Base-by-base conservation (phyloP, 78 protist species). In the Pigoraptor vietnamica region DNA sequence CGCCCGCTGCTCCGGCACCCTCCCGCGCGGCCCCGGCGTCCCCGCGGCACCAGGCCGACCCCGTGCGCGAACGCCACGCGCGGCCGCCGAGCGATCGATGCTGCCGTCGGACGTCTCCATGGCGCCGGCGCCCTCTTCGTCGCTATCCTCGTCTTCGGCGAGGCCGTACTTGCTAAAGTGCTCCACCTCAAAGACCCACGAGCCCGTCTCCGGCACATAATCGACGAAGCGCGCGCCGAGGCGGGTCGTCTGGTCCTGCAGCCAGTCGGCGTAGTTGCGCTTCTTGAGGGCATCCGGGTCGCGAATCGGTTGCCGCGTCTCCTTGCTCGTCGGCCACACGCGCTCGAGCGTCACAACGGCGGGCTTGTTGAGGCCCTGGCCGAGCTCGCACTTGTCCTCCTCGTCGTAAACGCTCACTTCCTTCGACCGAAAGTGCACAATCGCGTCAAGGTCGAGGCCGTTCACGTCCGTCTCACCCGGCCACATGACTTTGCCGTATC, bases 381-480 rank as follows among this genome's bases (percentile, higher is more conserved):
- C 90, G 6, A n/a, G 37, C 37, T 32, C 29, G 24, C 81, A 81
- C 56, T 40, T 87, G 81, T 10, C 24, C 24, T 39, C 90, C 81
- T 40, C 81, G 67, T 67, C 81, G 81, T 87, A 87, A 21, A 87
- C 81, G 37, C 34, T n/a, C 24, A 87, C 23, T 1, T 0, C 34
- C 33, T 21, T 35, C 33, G 34, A 2, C 32, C 21, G 29, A 21
- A 87, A 40, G 9, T 32, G 19, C 33, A 87, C 81, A 2, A 87
- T 23, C 33, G 32, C 90, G 36, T 87, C 90, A 24, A 87, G 81
- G 81, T 87, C 37, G 33, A 87, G 90, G 24, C 81, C 90, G 81
- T 81, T 67, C 10, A 87, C 81, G 81, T 87, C 90, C 37, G 90
- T 87, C 35, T 0, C 29, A 33, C 90, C 90, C 24, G 24, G 55